These are phyloP conservation scores for Alternaria sp. DNA, from an alignment of 2,329 filamentous ascomycete genomes.

Conservation along the genomic window DNA sequence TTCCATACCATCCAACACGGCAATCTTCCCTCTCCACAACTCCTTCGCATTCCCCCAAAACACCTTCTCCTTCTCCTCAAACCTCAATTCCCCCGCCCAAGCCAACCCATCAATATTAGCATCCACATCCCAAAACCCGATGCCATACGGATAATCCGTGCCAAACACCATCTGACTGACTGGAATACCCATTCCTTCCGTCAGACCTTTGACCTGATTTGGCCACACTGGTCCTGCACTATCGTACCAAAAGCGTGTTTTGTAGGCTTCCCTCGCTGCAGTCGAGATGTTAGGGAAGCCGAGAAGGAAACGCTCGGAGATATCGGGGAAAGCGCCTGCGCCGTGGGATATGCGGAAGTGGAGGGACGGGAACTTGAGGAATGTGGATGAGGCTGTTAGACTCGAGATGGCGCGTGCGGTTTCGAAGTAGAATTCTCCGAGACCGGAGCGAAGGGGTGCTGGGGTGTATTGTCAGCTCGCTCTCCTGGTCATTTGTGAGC, in stretches of 20 bases:
- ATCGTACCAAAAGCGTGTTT: slow-evolving; percentile 47
- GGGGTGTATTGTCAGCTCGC: neutral
- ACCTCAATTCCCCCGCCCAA: slow-evolving; percentile 26
- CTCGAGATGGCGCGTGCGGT: slow-evolving; percentile 45
- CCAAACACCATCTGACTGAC: slow-evolving; percentile 46
- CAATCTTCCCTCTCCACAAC: slow-evolving; percentile 37
- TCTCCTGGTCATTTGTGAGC: neutral
- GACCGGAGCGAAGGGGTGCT: slow-evolving; percentile 44
- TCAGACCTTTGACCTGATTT: slow-evolving; percentile 44
- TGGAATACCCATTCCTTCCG: slow-evolving; percentile 40
- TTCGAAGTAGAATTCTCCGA: slow-evolving; percentile 49
- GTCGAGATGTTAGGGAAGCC: slow-evolving; percentile 35
- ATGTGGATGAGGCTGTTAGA: slow-evolving; percentile 38
- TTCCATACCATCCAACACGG: neutral
- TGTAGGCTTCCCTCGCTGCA: slow-evolving; percentile 37
- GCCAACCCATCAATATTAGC: slow-evolving; percentile 41
- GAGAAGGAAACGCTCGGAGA: slow-evolving; percentile 44
- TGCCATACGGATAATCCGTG: slow-evolving; percentile 49
- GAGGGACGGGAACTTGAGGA: slow-evolving; percentile 37
- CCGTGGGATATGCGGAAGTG: slow-evolving; percentile 47
- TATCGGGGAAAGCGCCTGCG: slow-evolving; percentile 47
- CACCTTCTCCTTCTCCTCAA: slow-evolving; percentile 34
- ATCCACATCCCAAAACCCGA: slow-evolving; percentile 47
- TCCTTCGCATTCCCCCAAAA: slow-evolving; percentile 35
- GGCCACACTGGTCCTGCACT: slow-evolving; percentile 48